A percentile compares a stretch with the other conserved stretches of the same genome.
Conservation (phyloP, 257 asterid species). For the Cinchona pubescens region DNA sequence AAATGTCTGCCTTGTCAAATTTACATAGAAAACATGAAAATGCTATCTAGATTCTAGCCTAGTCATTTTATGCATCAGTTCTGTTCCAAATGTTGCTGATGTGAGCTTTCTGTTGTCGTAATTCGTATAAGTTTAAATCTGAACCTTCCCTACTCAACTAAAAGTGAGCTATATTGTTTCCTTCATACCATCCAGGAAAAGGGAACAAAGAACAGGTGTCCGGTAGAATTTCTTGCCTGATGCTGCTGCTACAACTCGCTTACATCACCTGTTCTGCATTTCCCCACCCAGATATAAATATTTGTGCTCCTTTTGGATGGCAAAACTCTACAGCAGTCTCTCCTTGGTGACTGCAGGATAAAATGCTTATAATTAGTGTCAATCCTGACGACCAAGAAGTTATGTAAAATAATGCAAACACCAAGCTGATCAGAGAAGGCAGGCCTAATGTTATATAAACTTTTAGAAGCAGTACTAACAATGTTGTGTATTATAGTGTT, state of each 20-base stretch:
- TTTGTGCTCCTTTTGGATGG: constrained; percentile 53
- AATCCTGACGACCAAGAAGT: background rate
- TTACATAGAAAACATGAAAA: constrained; percentile 27
- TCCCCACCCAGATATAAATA: constrained; percentile 70
- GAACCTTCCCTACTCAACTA: constrained; percentile 7
- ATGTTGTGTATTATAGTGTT: background rate
- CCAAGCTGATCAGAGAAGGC: background rate
- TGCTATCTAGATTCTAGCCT: constrained; percentile 22
- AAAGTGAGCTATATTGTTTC: constrained; percentile 6
- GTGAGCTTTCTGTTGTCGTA: constrained; percentile 8
- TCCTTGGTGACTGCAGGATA: constrained; percentile 50
- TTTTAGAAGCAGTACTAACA: background rate
- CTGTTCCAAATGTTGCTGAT: constrained; percentile 6
- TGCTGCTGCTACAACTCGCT: constrained; percentile 35
- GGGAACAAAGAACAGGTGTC: background rate
- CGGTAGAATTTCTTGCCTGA: constrained; percentile 4
- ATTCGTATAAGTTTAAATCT: constrained; percentile 6
- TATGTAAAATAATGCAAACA: background rate
- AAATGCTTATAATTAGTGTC: background rate
- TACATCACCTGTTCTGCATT: constrained; percentile 69
- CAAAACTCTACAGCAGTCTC: constrained; percentile 81
- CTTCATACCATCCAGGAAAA: constrained; percentile 6
- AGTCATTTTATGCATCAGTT: constrained; percentile 23
- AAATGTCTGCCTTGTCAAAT: constrained; percentile 28
- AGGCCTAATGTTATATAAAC: background rate